Evolutionary conservation across 768 basidiomycete species (phyloP).

Genomic region (Tremella yokohamensis): DNA sequence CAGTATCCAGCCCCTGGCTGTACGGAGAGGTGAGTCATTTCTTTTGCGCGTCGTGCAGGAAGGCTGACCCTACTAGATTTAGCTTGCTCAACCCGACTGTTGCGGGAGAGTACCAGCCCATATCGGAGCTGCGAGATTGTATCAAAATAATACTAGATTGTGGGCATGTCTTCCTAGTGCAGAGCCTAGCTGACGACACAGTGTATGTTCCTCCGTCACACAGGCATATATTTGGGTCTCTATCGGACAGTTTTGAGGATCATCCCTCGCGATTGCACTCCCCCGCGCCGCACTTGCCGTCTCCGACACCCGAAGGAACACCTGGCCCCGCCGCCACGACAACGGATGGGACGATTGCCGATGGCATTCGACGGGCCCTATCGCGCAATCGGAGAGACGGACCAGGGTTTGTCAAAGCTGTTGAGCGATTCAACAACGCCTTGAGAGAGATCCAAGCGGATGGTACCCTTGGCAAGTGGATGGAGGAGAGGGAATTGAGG

Average conservation of each 20-base stretch:
- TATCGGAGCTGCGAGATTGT: slow-evolving; percentile 38
- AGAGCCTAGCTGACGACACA: slow-evolving; percentile 21
- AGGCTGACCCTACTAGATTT: slow-evolving; percentile 22
- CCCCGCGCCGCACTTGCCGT: slow-evolving; percentile 16
- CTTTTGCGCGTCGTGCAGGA: too few species aligned
- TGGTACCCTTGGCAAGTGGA: slow-evolving; percentile 14
- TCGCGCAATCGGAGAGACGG: slow-evolving; percentile 43
- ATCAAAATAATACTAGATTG: slow-evolving; percentile 40
- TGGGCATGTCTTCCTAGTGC: slow-evolving; percentile 16
- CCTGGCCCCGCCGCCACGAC: slow-evolving; percentile 18
- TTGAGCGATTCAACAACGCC: slow-evolving; percentile 44
- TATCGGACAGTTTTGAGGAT: slow-evolving; percentile 27
- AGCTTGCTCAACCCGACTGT: slow-evolving; percentile 34
- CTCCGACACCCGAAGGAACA: neutral
- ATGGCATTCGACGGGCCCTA: slow-evolving; percentile 38
- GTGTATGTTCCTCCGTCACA: slow-evolving; percentile 46
- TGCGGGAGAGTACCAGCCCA: slow-evolving; percentile 42
- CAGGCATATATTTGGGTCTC: slow-evolving; percentile 35
- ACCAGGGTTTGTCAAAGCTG: slow-evolving; percentile 40
- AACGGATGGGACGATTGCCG: slow-evolving; percentile 30
- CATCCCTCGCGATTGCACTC: slow-evolving; percentile 28
- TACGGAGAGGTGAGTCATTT: slow-evolving; percentile 44
- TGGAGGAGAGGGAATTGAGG: slow-evolving; percentile 6
- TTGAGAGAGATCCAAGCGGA: slow-evolving; percentile 29
- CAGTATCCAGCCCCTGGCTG: slow-evolving; percentile 46